Base-by-base conservation (phyloP, 108 stramenopile species). In the Skeletonema marinoi region DNA sequence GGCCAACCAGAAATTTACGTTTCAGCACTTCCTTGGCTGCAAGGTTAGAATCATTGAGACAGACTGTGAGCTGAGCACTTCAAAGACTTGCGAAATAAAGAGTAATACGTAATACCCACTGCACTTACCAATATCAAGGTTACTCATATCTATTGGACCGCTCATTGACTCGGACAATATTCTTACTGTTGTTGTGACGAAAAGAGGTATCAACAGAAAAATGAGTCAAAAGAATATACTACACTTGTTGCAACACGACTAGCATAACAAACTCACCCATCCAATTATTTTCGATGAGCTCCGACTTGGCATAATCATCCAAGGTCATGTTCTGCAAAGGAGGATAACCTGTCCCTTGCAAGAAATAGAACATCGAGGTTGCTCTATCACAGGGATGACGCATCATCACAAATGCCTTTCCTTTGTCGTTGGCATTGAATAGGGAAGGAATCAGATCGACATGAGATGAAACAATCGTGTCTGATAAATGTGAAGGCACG, bases 271-370 rank as follows among this genome's bases (percentile, higher is more conserved):
- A 67, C 79, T 73, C 46, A 80, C 79, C 79, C 70, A 86, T 75
- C 86, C 86, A 87, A 76, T 89, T 87, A 69, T 80, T 75, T 58
- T 87, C 86, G 48, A 75, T 77, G 29, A 64, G 33, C 62, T 84
- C 86, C 12, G 75, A 77, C 46, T 77, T 78, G 6, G 78, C 80
- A 67, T 88, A 88, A 50, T 86, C 83, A 13, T 86, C 78, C 66
- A 88, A 14, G 12, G 78, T 74, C 81, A 82, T 86, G 68, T 66
- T 51, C 56, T 70, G 48, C 51, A 81, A 35, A 11, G 54, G 74
- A 1, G 70, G 32, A 60, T 69, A 68, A 2, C 67, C 77, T 39
- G 75, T 75, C 32, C 39, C 64, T 44, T 81, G 77, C 46, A 87
- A 62, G 70, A 67, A 80, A 42, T 83, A 79, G 60, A 74, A 87